Base-by-base conservation (phyloP, 495 filamentous ascomycete genomes). In the Recurvomyces mirabilis region DNA sequence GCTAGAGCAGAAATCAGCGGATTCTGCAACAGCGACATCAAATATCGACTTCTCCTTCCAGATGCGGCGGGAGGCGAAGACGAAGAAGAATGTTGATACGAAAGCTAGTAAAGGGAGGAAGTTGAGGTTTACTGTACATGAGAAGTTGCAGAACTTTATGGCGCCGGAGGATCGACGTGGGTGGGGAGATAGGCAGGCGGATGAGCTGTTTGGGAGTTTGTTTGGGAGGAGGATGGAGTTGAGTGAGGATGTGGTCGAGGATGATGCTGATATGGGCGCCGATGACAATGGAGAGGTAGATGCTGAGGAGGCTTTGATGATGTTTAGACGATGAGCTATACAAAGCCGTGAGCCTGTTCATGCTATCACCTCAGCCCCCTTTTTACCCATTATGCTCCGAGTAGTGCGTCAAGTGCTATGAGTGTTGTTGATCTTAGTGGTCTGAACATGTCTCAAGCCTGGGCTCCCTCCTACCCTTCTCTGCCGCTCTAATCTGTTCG, bases 101-200 rank as follows among this genome's bases (percentile, higher is more conserved):
- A 89, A 86, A 53, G 93, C 93, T 10, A 93, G 86, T 54, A 96
- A 96, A 66, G 91, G 91, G 4, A 68, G 91, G 39, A 98, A 94
- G 65, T 73, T 98, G 75, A 68, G 82, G 33, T 96, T 83, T 64
- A 85, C 81, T 35, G 87, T 96, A 14, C 89, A 96, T 55, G 87
- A 96, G 67, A 96, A 94, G 63, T 62, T 98, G 49, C 84, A 91
- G 68, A 95, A 95, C 65, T 96, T 96, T 59, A 94, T 95, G 88
- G 88, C 87, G 22, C 82, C 89, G 0, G 84, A 93, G 60, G 84
- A 93, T 58, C 66, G 82, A 22, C 72, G 79, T 2, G 59, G 50
- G 11, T 94, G 88, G 88, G 81, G 83, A 38, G 70, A 75, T 40
- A 70, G 75, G 40, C 83, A 86, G 29, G 75, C 85, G 40, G 84